phyloP scores from a whole-genome alignment of 441 rosid species.

The Eruca vesicaria region DNA sequence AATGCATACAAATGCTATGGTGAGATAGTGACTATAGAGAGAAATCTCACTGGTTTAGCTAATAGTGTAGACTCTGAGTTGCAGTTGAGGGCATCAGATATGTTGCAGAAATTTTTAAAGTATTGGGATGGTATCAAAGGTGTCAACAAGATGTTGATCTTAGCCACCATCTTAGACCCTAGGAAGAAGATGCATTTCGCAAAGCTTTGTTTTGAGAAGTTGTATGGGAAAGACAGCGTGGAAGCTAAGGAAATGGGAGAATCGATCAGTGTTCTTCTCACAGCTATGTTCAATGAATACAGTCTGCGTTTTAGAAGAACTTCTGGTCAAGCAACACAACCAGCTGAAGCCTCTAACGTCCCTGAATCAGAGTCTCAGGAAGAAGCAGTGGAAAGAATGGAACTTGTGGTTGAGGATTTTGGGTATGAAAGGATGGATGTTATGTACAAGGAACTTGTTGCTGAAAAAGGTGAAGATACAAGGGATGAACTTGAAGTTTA shows the following conservation, averaged over 20 bases:
- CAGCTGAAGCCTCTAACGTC: neutral
- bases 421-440: neutral
- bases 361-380: neutral
- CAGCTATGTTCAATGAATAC: neutral
- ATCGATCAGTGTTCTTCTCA: neutral
- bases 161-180: neutral
- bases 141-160: neutral
- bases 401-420: neutral
- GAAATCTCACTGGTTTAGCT: neutral
- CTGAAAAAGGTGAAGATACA: neutral
- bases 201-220: neutral
- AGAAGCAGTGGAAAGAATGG: neutral
- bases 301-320: neutral
- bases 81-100: neutral
- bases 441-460: neutral
- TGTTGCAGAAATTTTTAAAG: neutral
- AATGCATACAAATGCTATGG: neutral
- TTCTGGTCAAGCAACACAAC: neutral
- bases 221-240: neutral
- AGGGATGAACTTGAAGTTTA: neutral
- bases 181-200: neutral
- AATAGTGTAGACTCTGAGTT: neutral
- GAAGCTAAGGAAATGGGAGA: neutral
- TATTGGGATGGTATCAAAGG: neutral
- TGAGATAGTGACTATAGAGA: neutral